Percentiles rank a stretch among this genome's conserved stretches.
Evolutionary conservation across 2,329 filamentous ascomycete genomes (phyloP).

Genomic region (Penicillium olsonii): DNA sequence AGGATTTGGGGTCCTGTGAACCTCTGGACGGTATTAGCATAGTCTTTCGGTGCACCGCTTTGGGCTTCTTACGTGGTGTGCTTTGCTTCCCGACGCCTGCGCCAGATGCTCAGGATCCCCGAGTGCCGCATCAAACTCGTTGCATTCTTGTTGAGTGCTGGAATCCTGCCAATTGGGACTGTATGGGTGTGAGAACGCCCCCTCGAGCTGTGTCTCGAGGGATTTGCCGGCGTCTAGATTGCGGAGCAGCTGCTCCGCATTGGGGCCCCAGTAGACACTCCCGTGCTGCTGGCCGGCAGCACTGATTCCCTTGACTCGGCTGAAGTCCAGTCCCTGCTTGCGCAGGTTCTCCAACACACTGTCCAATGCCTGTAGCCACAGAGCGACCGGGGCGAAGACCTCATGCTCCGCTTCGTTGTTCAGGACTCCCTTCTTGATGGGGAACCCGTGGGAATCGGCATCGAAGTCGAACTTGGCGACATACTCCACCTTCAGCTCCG

Average conservation of each 20-base stretch:
- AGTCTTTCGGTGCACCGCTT: background rate
- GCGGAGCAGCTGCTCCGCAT: slow-evolving; percentile 66
- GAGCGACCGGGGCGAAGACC: slow-evolving; percentile 86
- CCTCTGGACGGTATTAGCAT: slow-evolving; percentile 55
- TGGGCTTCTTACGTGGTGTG: slow-evolving; percentile 75
- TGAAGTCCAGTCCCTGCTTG: slow-evolving; percentile 70
- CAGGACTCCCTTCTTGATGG: slow-evolving; percentile 83
- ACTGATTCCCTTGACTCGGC: slow-evolving; percentile 75
- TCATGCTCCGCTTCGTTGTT: slow-evolving; percentile 80
- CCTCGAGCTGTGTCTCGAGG: slow-evolving; percentile 71
- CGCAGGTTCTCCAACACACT: slow-evolving; percentile 75
- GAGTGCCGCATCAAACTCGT: slow-evolving; percentile 76
- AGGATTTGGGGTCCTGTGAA: slow-evolving; percentile 98
- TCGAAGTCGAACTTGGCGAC: slow-evolving; percentile 96
- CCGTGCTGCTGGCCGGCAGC: slow-evolving; percentile 97
- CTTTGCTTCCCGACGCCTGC: slow-evolving; percentile 81
- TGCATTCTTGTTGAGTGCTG: slow-evolving; percentile 89
- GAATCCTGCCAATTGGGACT: slow-evolving; percentile 98
- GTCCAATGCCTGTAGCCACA: slow-evolving; percentile 94
- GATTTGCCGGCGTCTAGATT: slow-evolving; percentile 61
- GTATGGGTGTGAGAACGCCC: slow-evolving; percentile 78
- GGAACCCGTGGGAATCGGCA: slow-evolving; percentile 75
- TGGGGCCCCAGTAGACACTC: slow-evolving; percentile 85
- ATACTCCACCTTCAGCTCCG: slow-evolving; percentile 75
- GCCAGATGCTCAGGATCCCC: slow-evolving; percentile 70